These are phyloP conservation scores for Lachancea lanzarotensis DNA, from an alignment of 805 yeast genomes.

Conservation along the genomic window DNA sequence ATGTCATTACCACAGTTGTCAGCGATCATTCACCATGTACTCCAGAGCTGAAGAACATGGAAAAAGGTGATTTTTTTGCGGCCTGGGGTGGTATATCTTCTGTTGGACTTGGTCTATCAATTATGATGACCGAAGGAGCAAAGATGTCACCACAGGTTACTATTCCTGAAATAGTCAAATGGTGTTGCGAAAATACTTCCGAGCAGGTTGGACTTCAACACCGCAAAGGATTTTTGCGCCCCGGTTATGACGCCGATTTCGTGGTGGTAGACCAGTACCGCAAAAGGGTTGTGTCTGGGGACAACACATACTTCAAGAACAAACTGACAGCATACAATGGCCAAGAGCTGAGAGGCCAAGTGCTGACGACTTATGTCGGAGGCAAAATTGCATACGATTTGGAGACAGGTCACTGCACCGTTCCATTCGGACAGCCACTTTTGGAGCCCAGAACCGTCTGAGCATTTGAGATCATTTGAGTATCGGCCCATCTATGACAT, in stretches of 20 bases:
- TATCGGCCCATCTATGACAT: too few species aligned
- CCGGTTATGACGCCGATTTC: slow-evolving; percentile 86
- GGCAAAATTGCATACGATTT: slow-evolving; percentile 64
- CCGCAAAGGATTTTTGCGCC: slow-evolving; percentile 62
- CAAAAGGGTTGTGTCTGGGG: slow-evolving; percentile 45
- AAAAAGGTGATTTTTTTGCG: slow-evolving; percentile 76
- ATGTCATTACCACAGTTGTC: slow-evolving; percentile 74
- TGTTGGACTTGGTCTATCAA: slow-evolving; percentile 83
- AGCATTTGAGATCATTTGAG: too few species aligned
- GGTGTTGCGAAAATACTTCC: slow-evolving; percentile 84
- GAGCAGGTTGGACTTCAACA: slow-evolving; percentile 72
- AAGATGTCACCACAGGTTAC: slow-evolving; percentile 44
- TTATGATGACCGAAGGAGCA: slow-evolving; percentile 68
- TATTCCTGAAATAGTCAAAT: slow-evolving; percentile 57
- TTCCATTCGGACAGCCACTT: slow-evolving; percentile 53
- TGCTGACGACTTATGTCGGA: slow-evolving; percentile 71
- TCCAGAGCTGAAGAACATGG: slow-evolving; percentile 77
- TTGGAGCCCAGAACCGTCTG: slow-evolving; percentile 48
- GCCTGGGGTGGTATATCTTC: slow-evolving; percentile 98
- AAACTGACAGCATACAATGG: slow-evolving; percentile 87
- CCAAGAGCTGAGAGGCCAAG: slow-evolving; percentile 58
- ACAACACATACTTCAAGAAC: slow-evolving; percentile 66
- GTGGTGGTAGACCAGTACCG: slow-evolving; percentile 67
- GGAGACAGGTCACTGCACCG: slow-evolving; percentile 44
- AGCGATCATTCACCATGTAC: slow-evolving; percentile 97